A percentile compares a stretch with the other conserved stretches of the same genome.
Evolutionary conservation across 192 early-diverging fungal genomes (phyloP).

Genomic region (Coemansia umbellata): DNA sequence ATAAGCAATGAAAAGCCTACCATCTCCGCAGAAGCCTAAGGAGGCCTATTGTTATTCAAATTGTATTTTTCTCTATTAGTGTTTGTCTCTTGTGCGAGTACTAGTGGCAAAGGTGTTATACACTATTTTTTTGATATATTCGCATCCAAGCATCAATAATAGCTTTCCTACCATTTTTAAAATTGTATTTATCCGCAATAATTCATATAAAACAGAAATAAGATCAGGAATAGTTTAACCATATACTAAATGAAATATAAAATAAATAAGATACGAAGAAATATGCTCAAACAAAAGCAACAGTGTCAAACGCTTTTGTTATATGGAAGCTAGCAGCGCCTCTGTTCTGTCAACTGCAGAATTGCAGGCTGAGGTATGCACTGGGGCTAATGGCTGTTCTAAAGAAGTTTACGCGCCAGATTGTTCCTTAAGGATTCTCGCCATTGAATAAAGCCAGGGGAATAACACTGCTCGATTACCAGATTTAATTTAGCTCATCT

Average conservation of each 20-base stretch:
- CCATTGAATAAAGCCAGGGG: constrained; percentile 48
- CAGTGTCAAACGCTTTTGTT: constrained; percentile 34
- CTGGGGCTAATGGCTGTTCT: constrained; percentile 29
- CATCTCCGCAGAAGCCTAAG: background rate
- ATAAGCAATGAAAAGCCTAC: constrained; percentile 23
- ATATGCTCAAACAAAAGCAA: constrained; percentile 23
- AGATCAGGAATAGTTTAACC: too few relatives aligned
- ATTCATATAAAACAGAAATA: background rate
- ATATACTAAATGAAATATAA: too few relatives aligned
- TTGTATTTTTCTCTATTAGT: background rate
- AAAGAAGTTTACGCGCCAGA: constrained; percentile 53
- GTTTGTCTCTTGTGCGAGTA: background rate
- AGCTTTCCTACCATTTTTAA: too few relatives aligned
- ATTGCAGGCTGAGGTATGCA: constrained; percentile 37
- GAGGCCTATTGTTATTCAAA: background rate
- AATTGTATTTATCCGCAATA: background rate
- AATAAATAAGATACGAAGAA: too few relatives aligned
- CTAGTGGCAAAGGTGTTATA: background rate
- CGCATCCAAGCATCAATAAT: too few relatives aligned
- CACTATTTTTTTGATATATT: background rate
- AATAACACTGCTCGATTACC: constrained; percentile 23
- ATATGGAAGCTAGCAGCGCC: constrained; percentile 41
- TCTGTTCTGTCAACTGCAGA: constrained; percentile 45
- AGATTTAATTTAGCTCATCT: constrained; percentile 19
- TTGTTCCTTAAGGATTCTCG: constrained; percentile 27